These are phyloP conservation scores for Podila epicladia DNA, from an alignment of 192 early-diverging fungal species.

Conservation along the genomic window DNA sequence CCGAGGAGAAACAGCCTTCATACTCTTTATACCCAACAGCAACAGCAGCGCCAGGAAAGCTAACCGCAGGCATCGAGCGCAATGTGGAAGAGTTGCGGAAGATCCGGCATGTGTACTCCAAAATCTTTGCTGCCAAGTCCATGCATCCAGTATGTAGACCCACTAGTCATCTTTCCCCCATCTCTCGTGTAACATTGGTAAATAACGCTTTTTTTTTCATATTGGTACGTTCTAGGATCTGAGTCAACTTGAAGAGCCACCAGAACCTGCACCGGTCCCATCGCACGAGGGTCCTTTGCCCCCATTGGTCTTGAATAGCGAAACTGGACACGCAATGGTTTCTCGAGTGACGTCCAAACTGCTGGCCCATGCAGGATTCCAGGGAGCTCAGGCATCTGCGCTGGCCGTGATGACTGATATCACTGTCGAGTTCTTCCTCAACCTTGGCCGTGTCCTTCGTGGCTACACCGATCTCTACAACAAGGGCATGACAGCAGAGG, in stretches of 20 bases:
- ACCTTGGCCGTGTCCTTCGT: slow-evolving; percentile 84
- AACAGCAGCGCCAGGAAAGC: slow-evolving; percentile 40
- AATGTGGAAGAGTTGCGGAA: slow-evolving; percentile 54
- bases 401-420: slow-evolving; percentile 82
- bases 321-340: slow-evolving; percentile 66
- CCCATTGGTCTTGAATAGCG: slow-evolving; percentile 63
- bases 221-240: slow-evolving; percentile 13
- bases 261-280: slow-evolving; percentile 21
- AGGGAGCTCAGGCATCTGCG: slow-evolving; percentile 73
- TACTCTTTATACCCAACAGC: slow-evolving; percentile 56
- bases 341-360: slow-evolving; percentile 71
- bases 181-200: background rate
- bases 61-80: slow-evolving; percentile 54
- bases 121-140: slow-evolving; percentile 52
- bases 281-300: slow-evolving; percentile 51
- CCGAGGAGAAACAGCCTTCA: slow-evolving; percentile 33
- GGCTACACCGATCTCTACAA: slow-evolving; percentile 81
- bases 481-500: slow-evolving; percentile 78
- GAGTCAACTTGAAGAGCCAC: slow-evolving; percentile 23
- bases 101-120: slow-evolving; percentile 56
- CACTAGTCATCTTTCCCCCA: background rate
- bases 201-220: background rate
- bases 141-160: slow-evolving; percentile 44
- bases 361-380: slow-evolving; percentile 91
- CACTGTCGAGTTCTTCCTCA: slow-evolving; percentile 81